A percentile compares a stretch with the other conserved stretches of the same genome.
These are phyloP conservation scores for Pseudocohnilembus persalinus DNA, from an alignment of 169 alveolate genomes.

Conservation along the genomic window DNA sequence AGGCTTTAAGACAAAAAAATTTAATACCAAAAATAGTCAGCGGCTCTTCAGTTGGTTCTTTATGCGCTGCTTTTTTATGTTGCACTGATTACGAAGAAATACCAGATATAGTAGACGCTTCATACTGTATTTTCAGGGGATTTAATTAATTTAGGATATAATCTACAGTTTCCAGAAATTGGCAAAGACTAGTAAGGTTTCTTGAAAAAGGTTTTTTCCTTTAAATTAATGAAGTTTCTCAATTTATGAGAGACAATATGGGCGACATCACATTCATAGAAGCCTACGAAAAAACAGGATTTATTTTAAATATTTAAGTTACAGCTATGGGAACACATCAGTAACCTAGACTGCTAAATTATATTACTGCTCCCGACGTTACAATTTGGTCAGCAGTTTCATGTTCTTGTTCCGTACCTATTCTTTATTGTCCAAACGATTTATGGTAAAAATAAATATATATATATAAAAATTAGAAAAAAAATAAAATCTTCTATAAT, in stretches of 20 bases:
- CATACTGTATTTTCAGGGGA: background rate
- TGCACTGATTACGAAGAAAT: constrained; percentile 48
- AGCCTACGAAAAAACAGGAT: constrained; percentile 58
- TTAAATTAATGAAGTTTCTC: constrained; percentile 32
- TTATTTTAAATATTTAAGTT: constrained; percentile 67
- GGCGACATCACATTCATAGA: constrained; percentile 75
- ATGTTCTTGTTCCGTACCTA: constrained; percentile 69
- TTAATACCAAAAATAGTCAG: constrained; percentile 65
- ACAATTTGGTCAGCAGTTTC: constrained; percentile 64
- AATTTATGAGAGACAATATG: constrained; percentile 32
- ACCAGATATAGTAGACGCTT: constrained; percentile 30
- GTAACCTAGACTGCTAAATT: constrained; percentile 58
- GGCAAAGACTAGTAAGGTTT: constrained; percentile 30
- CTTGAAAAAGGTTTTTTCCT: constrained; percentile 16
- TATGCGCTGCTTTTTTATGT: constrained; percentile 60
- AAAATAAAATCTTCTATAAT: too few relatives aligned
- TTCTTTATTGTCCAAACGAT: constrained; percentile 64
- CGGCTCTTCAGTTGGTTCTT: constrained; percentile 75
- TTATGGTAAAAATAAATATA: constrained; percentile 52
- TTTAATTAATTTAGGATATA: background rate
- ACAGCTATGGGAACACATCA: constrained; percentile 36
- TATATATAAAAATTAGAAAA: background rate
- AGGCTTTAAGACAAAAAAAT: constrained; percentile 53
- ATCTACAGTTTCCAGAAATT: background rate
- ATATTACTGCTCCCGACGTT: constrained; percentile 73